phyloP scores from a whole-genome alignment of 805 yeast species.

The Starmera caribaea region DNA sequence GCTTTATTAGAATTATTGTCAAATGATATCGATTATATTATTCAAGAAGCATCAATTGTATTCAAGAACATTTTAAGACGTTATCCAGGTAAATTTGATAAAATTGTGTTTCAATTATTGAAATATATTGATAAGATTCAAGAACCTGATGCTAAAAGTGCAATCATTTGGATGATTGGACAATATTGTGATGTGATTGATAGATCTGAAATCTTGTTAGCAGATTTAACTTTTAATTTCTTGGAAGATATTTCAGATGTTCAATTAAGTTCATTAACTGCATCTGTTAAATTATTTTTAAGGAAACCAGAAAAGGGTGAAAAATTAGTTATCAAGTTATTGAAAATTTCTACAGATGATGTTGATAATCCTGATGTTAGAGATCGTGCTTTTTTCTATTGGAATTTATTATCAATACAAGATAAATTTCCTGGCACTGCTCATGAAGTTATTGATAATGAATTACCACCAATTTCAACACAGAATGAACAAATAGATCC shows the following conservation, averaged over 20 bases:
- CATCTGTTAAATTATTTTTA: conserved; percentile 61
- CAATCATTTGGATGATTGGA: conserved; percentile 81
- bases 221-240: conserved; percentile 35
- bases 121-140: conserved; percentile 41
- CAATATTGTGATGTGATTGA: conserved; percentile 46
- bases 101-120: conserved; percentile 32
- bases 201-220: conserved; percentile 30
- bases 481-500: conserved; percentile 67
- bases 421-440: conserved; percentile 31
- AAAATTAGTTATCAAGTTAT: conserved; percentile 42
- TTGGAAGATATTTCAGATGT: conserved; percentile 63
- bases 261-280: conserved; percentile 64
- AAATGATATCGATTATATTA: conserved; percentile 60
- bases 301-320: conserved; percentile 46
- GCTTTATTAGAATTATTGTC: conserved; percentile 49
- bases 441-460: conserved; percentile 46
- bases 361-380: conserved; percentile 76
- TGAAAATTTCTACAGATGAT: conserved; percentile 66
- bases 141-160: conserved; percentile 71
- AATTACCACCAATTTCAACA: conserved; percentile 52
- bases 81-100: conserved; percentile 48
- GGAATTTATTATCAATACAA: conserved; percentile 61
- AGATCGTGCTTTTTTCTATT: conserved; percentile 77
- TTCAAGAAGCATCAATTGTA: conserved; percentile 74
- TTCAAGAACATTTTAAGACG: conserved; percentile 67